Evolutionary conservation across 306 rosid genomes (phyloP).

Genomic region (Vicia sativa): DNA sequence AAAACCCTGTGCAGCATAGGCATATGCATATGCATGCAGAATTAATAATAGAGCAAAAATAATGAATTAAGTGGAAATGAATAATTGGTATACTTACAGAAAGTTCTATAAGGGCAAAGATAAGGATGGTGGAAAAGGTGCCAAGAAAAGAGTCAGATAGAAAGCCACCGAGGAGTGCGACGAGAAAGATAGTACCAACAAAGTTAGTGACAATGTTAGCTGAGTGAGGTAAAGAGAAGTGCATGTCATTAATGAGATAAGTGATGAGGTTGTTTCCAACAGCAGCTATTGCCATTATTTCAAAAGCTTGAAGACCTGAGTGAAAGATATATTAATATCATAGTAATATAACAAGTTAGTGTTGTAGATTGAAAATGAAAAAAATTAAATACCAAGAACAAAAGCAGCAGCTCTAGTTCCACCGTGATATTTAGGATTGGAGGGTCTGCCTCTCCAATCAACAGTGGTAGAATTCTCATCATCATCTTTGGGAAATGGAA

Average conservation of each 20-base stretch:
- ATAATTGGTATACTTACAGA: constrained; percentile 50
- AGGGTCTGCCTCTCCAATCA: constrained; percentile 93
- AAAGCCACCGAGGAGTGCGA: constrained; percentile 93
- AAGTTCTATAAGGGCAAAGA: constrained; percentile 88
- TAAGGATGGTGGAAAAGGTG: constrained; percentile 93
- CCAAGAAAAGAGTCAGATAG: constrained; percentile 94
- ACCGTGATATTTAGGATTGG: constrained; percentile 64
- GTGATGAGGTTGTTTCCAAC: constrained; percentile 99
- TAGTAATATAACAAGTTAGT: no score
- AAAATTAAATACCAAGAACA: constrained; percentile 32
- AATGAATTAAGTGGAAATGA: no score
- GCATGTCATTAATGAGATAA: constrained; percentile 86
- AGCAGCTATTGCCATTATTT: constrained; percentile 97
- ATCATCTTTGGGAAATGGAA: background rate
- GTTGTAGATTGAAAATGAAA: no score
- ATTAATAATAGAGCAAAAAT: no score
- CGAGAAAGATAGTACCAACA: constrained; percentile 87
- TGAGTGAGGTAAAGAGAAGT: constrained; percentile 78
- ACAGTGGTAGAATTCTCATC: background rate
- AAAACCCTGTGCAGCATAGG: constrained; percentile 74
- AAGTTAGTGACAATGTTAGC: constrained; percentile 95
- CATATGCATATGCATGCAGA: background rate
- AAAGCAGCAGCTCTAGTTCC: constrained; percentile 73
- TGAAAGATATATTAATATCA: no score
- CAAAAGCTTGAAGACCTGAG: constrained; percentile 87